A percentile compares a stretch with the other conserved stretches of the same genome.
phyloP scores from a whole-genome alignment of 352 stramenopile genomes.

The Thalassiosira ordinaria region DNA sequence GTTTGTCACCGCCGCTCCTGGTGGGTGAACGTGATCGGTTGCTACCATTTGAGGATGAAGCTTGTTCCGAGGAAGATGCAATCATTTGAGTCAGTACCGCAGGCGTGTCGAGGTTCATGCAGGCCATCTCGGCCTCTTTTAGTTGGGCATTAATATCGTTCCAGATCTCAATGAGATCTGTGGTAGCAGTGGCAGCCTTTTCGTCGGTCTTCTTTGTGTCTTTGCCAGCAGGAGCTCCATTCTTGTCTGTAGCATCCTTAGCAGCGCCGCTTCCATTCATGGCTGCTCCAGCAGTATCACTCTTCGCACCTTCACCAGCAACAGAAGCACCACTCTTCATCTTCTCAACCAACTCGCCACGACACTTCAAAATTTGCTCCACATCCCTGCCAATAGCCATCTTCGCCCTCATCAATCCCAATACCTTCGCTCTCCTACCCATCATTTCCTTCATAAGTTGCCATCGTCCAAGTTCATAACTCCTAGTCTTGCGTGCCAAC shows the following conservation, averaged over 20 bases:
- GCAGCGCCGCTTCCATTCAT: slow-evolving; percentile 1
- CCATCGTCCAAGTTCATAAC: slow-evolving; percentile 57
- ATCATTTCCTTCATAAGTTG: slow-evolving; percentile 64
- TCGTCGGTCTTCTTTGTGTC: slow-evolving; percentile 11
- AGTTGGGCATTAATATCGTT: slow-evolving; percentile 68
- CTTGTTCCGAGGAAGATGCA: neutral
- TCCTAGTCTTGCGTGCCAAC: slow-evolving; percentile 50
- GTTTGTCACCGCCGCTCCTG: neutral
- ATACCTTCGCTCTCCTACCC: slow-evolving; percentile 51
- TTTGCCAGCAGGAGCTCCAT: neutral
- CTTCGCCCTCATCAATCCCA: slow-evolving; percentile 71
- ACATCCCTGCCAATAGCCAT: slow-evolving; percentile 74
- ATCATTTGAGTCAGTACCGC: slow-evolving; percentile 51
- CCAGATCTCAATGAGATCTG: slow-evolving; percentile 69
- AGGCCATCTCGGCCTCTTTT: slow-evolving; percentile 66
- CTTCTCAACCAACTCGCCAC: slow-evolving; percentile 32
- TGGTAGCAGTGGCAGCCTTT: too few species aligned
- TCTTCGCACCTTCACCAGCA: neutral
- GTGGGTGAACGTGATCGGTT: slow-evolving; percentile 24
- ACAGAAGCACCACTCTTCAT: neutral
- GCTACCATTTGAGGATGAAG: neutral
- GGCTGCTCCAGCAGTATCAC: neutral
- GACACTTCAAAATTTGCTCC: slow-evolving; percentile 51
- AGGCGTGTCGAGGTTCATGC: slow-evolving; percentile 49
- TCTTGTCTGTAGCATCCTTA: slow-evolving; percentile 1